A percentile compares a stretch with the other conserved stretches of the same genome.
Conservation (phyloP, 768 basidiomycete species). For the Boletus pseudo-olivaceus region DNA sequence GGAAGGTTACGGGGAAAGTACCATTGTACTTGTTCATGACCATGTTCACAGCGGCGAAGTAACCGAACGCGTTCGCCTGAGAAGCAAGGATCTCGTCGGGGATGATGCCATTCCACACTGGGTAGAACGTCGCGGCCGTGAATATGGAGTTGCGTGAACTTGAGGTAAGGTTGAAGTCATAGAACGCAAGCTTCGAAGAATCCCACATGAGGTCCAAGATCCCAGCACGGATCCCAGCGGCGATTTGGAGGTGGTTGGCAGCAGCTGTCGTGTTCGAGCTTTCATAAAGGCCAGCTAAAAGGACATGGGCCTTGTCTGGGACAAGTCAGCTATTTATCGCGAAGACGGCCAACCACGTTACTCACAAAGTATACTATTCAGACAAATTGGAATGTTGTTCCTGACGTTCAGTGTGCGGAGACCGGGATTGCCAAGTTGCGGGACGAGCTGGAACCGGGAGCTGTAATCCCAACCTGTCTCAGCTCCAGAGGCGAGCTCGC, state of each 20-base stretch:
- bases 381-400: constrained; percentile 65
- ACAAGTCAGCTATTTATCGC: neutral
- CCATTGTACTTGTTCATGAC: constrained; percentile 86
- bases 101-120: constrained; percentile 83
- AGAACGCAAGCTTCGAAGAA: constrained; percentile 75
- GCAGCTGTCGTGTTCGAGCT: constrained; percentile 42
- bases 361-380: constrained; percentile 85
- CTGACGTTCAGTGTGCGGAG: constrained; percentile 70
- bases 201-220: constrained; percentile 91
- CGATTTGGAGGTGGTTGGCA: constrained; percentile 50
- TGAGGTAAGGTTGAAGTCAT: constrained; percentile 80
- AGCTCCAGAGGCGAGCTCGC: constrained; percentile 84
- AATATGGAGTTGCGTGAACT: constrained; percentile 63
- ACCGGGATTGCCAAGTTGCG: constrained; percentile 44
- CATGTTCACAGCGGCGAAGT: constrained; percentile 73
- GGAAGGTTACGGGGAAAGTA: constrained; percentile 75
- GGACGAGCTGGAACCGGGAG: constrained; percentile 40
- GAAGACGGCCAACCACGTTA: constrained; percentile 3
- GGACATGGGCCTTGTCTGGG: constrained; percentile 61
- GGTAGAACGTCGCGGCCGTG: constrained; percentile 77
- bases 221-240: constrained; percentile 56
- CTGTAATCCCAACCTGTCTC: constrained; percentile 61
- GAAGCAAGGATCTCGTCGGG: constrained; percentile 64
- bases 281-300: constrained; percentile 60
- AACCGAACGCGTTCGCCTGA: constrained; percentile 58